Percentiles rank a stretch among this genome's conserved stretches.
Conservation (phyloP, 179 eudicot genomes). For the Monotropa hypopitys region DNA sequence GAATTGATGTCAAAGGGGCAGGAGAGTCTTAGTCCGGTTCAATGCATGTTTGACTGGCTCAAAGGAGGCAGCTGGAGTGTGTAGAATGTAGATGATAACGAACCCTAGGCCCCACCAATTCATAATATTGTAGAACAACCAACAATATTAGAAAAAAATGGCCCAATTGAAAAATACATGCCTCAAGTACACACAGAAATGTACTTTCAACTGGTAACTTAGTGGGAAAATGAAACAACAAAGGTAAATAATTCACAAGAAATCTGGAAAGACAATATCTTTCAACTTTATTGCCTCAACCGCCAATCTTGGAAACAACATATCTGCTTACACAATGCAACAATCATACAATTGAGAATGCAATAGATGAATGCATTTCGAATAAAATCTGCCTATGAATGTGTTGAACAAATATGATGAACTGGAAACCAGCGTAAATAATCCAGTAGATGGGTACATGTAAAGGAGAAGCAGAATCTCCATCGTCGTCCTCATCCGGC, state of each 20-base stretch:
- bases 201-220: not conserved
- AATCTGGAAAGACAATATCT: not conserved
- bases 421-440: not conserved
- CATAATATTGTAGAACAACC: not conserved
- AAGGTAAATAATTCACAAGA: not conserved
- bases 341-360: not conserved
- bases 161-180: not conserved
- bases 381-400: not conserved
- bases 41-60: not conserved
- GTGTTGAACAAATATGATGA: not conserved
- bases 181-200: not conserved
- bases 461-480: conserved; percentile 39
- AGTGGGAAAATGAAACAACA: not conserved
- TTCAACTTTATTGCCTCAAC: not conserved
- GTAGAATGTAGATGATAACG: not conserved
- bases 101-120: not conserved
- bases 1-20: not conserved
- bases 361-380: not conserved
- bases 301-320: not conserved
- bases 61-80: not conserved
- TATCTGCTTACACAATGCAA: not conserved
- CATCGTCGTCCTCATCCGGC: conserved; percentile 81
- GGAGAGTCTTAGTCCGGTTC: not conserved
- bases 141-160: not conserved
- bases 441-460: conserved; percentile 31